Conservation (phyloP, 2,329 filamentous ascomycete genomes). For the Penicillium sp. region DNA sequence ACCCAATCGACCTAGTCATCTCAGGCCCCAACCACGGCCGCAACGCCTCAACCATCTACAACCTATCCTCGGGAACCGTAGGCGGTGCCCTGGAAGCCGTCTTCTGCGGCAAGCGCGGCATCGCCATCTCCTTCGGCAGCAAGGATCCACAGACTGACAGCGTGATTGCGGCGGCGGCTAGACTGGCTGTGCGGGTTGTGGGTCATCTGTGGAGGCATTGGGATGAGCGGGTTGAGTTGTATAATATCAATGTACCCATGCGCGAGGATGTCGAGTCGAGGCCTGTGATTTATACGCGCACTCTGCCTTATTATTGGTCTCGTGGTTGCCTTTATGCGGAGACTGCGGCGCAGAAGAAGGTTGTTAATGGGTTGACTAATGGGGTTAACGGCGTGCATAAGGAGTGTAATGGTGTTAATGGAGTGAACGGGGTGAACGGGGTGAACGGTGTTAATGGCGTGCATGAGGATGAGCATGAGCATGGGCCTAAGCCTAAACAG, state of each 20-base stretch:
- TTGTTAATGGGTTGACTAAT: slow-evolving; percentile 30
- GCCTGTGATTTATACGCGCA: slow-evolving; percentile 74
- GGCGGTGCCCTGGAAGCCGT: slow-evolving; percentile 76
- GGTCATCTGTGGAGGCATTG: slow-evolving; percentile 75
- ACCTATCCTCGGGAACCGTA: slow-evolving; percentile 74
- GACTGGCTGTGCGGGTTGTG: slow-evolving; percentile 73
- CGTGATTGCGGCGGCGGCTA: slow-evolving; percentile 74
- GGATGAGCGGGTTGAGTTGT: slow-evolving; percentile 73
- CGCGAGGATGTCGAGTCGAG: slow-evolving; percentile 69
- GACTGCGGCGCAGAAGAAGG: slow-evolving; percentile 63
- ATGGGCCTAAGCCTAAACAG: slow-evolving; percentile 56
- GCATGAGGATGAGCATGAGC: slow-evolving; percentile 26
- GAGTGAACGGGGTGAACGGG: slow-evolving; percentile 8
- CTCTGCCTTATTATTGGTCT: slow-evolving; percentile 86
- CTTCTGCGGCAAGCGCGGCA: slow-evolving; percentile 67
- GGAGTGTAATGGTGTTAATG: slow-evolving; percentile 20
- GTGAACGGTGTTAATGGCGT: slow-evolving; percentile 3
- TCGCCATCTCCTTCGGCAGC: slow-evolving; percentile 86
- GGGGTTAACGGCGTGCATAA: slow-evolving; percentile 14
- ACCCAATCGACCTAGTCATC: slow-evolving; percentile 72
- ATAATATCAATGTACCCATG: slow-evolving; percentile 84
- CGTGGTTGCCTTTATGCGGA: slow-evolving; percentile 79
- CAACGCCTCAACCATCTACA: slow-evolving; percentile 78
- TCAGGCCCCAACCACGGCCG: slow-evolving; percentile 79
- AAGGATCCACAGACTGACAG: slow-evolving; percentile 74